These are phyloP conservation scores for Myriosclerotinia duriaeana DNA, from an alignment of 2,329 filamentous ascomycete species.

Conservation along the genomic window DNA sequence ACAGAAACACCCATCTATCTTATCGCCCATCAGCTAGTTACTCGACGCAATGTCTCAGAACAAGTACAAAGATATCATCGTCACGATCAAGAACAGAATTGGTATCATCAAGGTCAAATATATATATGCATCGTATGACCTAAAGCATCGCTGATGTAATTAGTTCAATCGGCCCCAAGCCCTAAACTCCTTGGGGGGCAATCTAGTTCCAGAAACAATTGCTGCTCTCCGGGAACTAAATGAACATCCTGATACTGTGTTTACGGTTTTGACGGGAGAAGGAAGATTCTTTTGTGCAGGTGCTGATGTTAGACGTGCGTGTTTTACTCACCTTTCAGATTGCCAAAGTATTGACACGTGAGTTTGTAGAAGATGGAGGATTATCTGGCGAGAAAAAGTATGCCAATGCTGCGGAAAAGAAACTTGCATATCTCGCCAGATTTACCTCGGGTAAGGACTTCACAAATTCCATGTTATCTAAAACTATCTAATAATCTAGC, in stretches of 20 bases:
- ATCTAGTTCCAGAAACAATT: constrained; percentile 46
- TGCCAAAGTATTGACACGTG: background rate
- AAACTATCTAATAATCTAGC: background rate
- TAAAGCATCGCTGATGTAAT: constrained; percentile 43
- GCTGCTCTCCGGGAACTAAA: constrained; percentile 47
- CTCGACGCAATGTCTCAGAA: constrained; percentile 25
- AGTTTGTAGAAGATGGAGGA: constrained; percentile 12
- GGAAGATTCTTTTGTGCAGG: constrained; percentile 52
- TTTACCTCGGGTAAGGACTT: constrained; percentile 29
- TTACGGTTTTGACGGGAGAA: constrained; percentile 52
- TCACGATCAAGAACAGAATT: constrained; percentile 46
- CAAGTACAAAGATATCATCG: constrained; percentile 46
- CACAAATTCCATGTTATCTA: background rate
- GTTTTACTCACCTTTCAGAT: background rate
- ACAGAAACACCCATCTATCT: no score
- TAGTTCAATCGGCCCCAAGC: constrained; percentile 50
- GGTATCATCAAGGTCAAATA: constrained; percentile 46
- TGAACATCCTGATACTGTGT: constrained; percentile 49
- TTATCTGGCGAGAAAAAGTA: constrained; percentile 24
- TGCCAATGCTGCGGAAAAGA: constrained; percentile 34
- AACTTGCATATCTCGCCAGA: constrained; percentile 32
- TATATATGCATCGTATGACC: background rate
- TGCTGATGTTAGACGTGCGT: constrained; percentile 47
- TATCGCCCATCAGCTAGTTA: background rate
- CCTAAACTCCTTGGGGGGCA: constrained; percentile 51